Evolutionary conservation across 805 yeast species (phyloP), one percentile per base, ranked within the genome.

Genomic region (Metschnikowia santaceciliae): DNA sequence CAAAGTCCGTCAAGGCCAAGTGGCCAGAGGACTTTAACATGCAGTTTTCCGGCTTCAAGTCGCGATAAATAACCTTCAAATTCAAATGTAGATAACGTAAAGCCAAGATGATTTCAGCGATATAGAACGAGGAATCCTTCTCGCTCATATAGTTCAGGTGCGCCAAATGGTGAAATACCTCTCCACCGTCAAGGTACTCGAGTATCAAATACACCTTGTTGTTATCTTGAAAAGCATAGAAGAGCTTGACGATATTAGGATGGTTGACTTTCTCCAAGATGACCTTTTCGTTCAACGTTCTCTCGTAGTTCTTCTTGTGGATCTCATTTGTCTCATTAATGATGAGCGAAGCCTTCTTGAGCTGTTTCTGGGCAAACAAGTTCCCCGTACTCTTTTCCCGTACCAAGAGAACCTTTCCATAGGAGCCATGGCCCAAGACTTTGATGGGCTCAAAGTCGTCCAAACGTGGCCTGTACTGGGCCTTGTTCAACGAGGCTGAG

Each of bases 151-250:
- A 58, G 50, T 53, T 47, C 46, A 55, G 60, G 32, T 68, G 61
- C n/a, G 83, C 79, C 55, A 83, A 65, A 63, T 84, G 88, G 50
- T 79, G 81, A 61, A 80, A 90, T 35, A 90, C 67, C 64, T 90
- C 97, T 22, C 97, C 96, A 6, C 97, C 97, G 47, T 88, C 91
- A 15, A 91, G 82, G 63, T 86, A 90, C 64, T 90, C 95, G 43
- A 90, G 66, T 32, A 88, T 75, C 42, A 90, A 63, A 62, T 90
- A 90, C 34, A 90, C 79, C 62, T 86, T 88, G 48, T 82, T 79
- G 49, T 78, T 71, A 61, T 90, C 96, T 67, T 90, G 97, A 54
- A 90, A 78, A 0, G 96, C 91, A 60, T 87, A 90, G 62, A 79
- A 88, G 22, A 90, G 72, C 64, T 85, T 85, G 20, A 89, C 96